Percentiles rank a stretch among this genome's conserved stretches.
These are phyloP conservation scores for Phytophthora hybrid DNA, from an alignment of 352 stramenopile species.

Conservation along the genomic window DNA sequence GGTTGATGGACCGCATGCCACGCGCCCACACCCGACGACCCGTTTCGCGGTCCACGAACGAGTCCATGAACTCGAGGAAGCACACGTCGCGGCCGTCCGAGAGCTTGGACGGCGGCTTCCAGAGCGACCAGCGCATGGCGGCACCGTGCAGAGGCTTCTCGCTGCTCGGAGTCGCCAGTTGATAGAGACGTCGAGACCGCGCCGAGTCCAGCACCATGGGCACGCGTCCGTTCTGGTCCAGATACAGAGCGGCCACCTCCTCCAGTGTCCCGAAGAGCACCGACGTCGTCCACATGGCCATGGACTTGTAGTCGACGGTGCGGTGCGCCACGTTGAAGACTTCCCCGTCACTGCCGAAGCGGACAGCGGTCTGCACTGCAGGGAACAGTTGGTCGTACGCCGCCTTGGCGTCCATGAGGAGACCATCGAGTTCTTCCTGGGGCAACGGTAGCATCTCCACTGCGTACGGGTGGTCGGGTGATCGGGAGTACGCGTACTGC, in stretches of 20 bases:
- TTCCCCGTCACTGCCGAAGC: constrained; percentile 45
- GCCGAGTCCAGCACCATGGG: constrained; percentile 59
- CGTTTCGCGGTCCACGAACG: constrained; percentile 66
- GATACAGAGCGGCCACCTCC: constrained; percentile 69
- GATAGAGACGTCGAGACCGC: constrained; percentile 60
- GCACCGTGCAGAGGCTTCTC: constrained; percentile 54
- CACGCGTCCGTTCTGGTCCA: constrained; percentile 48
- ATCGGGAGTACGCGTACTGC: constrained; percentile 57
- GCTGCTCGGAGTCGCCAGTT: constrained; percentile 53
- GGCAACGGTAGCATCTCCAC: constrained; percentile 53
- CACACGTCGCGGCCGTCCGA: constrained; percentile 64
- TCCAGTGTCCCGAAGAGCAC: constrained; percentile 64
- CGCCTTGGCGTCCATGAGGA: constrained; percentile 39
- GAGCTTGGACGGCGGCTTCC: constrained; percentile 60
- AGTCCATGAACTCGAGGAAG: constrained; percentile 74
- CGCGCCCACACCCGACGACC: constrained; percentile 73
- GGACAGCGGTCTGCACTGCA: constrained; percentile 45
- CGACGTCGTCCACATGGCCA: constrained; percentile 69
- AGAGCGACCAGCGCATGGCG: constrained; percentile 66
- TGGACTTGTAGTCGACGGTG: constrained; percentile 44
- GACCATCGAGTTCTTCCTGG: constrained; percentile 40
- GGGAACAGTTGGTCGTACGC: constrained; percentile 53
- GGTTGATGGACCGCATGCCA: constrained; percentile 70
- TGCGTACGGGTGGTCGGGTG: constrained; percentile 58
- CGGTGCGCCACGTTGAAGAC: constrained; percentile 48